A percentile compares a stretch with the other conserved stretches of the same genome.
phyloP scores from a whole-genome alignment of 2,329 filamentous ascomycete species.

The Nannizziopsis barbatae region DNA sequence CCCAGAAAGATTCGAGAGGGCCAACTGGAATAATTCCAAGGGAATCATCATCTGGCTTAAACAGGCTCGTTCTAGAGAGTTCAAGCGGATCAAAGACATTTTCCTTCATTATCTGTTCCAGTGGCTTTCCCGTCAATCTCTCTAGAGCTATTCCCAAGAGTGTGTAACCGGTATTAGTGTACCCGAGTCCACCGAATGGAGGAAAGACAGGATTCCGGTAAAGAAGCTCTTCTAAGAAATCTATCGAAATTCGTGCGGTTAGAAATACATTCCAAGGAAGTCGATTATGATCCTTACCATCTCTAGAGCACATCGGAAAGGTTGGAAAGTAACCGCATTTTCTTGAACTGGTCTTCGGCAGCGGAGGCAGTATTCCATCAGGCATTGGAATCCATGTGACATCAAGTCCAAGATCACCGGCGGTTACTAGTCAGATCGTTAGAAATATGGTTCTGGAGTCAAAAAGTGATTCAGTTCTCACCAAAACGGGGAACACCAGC shows the following conservation, averaged over 20 bases:
- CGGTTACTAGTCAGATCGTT: background rate
- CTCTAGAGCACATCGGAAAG: too few relatives aligned
- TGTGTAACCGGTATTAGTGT: conserved; percentile 32
- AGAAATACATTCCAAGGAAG: too few relatives aligned
- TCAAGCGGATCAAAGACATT: conserved; percentile 25
- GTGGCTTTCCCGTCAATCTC: conserved; percentile 24
- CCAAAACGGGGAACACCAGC: conserved; percentile 4
- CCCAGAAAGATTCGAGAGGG: conserved; percentile 25
- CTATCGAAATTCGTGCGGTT: background rate
- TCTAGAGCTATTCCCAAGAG: conserved; percentile 32
- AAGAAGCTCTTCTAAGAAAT: conserved; percentile 12
- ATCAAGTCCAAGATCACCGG: background rate
- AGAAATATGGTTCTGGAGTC: background rate
- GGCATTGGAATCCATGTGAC: background rate
- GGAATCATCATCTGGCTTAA: conserved; percentile 21
- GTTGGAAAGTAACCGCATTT: too few relatives aligned
- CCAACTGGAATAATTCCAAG: conserved; percentile 30
- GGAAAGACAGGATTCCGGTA: conserved; percentile 25
- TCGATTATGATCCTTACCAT: too few relatives aligned
- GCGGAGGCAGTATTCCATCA: background rate
- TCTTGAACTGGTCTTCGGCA: too few relatives aligned
- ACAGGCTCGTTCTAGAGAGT: conserved; percentile 26
- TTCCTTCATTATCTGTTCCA: conserved; percentile 24
- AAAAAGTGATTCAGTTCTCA: background rate
- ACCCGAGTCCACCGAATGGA: conserved; percentile 28